Evolutionary conservation across 2,329 filamentous ascomycete species (phyloP), one percentile per base, ranked within the genome.

Genomic region (Podosphaera xanthii): DNA sequence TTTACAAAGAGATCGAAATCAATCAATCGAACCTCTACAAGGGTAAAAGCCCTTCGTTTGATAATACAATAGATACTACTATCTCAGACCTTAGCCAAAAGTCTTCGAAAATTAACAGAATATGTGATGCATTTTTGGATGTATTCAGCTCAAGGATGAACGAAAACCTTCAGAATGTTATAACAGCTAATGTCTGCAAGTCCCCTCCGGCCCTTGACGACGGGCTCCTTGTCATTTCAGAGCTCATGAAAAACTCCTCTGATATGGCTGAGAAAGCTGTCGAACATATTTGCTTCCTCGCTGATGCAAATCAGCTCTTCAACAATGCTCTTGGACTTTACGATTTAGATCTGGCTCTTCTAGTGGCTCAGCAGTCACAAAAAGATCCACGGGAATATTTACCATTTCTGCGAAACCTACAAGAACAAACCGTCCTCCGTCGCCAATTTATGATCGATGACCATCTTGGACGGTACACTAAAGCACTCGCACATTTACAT

Each of bases 261-360:
- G 78, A 82, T 58, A 76, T 90, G 64, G 87, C 88, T 0, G 91
- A 97, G 64, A 84, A 84, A 69, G 91, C 91, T 0, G 84, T 96
- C 31, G 89, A 96, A 69, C 92, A 98, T 67, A 96, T 98, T 61
- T 97, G 89, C 75, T 98, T 98, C 75, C 77, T 98, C 49, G 87
- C 90, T 0, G 92, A 98, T 70, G 85, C 94, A 53, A 94, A 96
- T 69, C 82, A 83, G 46, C 79, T 98, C 0, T 98, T 95, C 67
- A 87, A 96, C 62, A 83, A 90, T 61, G 87, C 92, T 0, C 76
- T 98, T 1, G 90, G 90, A 0, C 75, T 97, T 2, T 98, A 98
- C 69, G 83, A 97, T 67, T 79, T 98, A 2, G 88, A 95, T 9
- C 80, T 98, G 6, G 84, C 91, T 2, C 76, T 98, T 9, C 76